Evolutionary conservation across 768 basidiomycete genomes (phyloP), one percentile per base, ranked within the genome.

Genomic region (Tubosaeta sp.): DNA sequence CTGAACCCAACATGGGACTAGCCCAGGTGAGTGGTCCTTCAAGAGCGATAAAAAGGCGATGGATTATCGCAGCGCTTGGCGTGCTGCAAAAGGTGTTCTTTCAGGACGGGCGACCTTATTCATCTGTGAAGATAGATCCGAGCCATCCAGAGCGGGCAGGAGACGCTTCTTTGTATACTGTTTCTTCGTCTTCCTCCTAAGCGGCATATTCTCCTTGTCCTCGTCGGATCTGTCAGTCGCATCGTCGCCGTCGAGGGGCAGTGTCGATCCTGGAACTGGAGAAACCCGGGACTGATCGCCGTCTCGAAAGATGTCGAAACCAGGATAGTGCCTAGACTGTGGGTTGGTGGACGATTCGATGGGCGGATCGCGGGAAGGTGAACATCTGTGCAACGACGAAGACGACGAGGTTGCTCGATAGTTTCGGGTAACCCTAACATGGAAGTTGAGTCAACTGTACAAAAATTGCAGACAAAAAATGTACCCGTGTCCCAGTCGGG

Each of bases 321-420:
- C 85, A 12, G 86, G 86, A 63, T 84, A 85, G 58, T 86, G 85
- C 35, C 76, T 72, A 14, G 83, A 85, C 42, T 77, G 73, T 1
- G 76, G 76, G 61, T 84, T 75, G 27, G 70, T 62, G 16, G 67
- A 71, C 27, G 74, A 72, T 22, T 67, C 49, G 71, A 71, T 52
- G 72, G 77, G 39, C 60, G 59, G 22, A 61, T 59, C 58, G 12
- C 52, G 51, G 8, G 48, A 45, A 22, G 53, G 64, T 22, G 59
- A 60, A 50, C 29, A 44, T 27, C 38, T 55, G 16, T 41, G 46
- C 31, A 55, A 56, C 19, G 61, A 47, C 42, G 51, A 54, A 34
- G 53, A 53, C 32, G 57, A 55, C 6, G n/a, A 46, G 13, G 51
- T 48, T 51, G 46, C 38, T 14, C 58, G 56, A 31, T 51, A 6